These are phyloP conservation scores for Achaetomiella virescens DNA, from an alignment of 495 filamentous ascomycete species.

Conservation along the genomic window DNA sequence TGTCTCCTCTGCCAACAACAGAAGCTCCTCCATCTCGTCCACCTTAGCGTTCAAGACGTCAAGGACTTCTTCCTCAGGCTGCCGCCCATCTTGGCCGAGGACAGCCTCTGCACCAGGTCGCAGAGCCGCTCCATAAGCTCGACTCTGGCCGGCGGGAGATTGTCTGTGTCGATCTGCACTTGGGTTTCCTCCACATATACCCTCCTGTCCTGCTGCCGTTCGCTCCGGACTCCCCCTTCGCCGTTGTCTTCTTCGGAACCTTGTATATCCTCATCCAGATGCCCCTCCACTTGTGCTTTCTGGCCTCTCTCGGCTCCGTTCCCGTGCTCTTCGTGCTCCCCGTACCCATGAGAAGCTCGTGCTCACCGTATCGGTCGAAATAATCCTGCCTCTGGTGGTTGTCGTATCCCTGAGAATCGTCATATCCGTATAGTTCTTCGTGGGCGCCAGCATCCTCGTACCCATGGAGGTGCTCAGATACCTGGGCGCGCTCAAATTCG, in stretches of 20 bases:
- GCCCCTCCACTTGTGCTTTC: not conserved
- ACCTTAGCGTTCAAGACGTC: conserved; percentile 37
- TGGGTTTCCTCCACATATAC: not conserved
- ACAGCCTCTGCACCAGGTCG: conserved; percentile 38
- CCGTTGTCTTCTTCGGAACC: not conserved
- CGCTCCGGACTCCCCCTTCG: not conserved
- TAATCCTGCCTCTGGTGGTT: not conserved
- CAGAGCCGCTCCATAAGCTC: conserved; percentile 42
- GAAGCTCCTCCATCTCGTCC: conserved; percentile 41
- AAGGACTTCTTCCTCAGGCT: conserved; percentile 25
- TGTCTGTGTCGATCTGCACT: conserved; percentile 10
- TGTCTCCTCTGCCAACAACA: conserved; percentile 12
- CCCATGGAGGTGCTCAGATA: no score
- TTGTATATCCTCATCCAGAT: not conserved
- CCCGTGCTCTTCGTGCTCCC: not conserved
- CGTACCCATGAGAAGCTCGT: not conserved
- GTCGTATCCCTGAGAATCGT: not conserved
- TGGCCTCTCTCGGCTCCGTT: not conserved
- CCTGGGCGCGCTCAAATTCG: no score
- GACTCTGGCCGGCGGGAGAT: conserved; percentile 38
- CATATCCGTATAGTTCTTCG: not conserved
- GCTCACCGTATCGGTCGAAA: not conserved
- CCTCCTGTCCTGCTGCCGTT: conserved; percentile 6
- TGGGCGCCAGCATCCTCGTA: no score
- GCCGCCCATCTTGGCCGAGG: conserved; percentile 13